Evolutionary conservation across 2,329 filamentous ascomycete genomes (phyloP).

Genomic region (Verticillium nonalfalfae): DNA sequence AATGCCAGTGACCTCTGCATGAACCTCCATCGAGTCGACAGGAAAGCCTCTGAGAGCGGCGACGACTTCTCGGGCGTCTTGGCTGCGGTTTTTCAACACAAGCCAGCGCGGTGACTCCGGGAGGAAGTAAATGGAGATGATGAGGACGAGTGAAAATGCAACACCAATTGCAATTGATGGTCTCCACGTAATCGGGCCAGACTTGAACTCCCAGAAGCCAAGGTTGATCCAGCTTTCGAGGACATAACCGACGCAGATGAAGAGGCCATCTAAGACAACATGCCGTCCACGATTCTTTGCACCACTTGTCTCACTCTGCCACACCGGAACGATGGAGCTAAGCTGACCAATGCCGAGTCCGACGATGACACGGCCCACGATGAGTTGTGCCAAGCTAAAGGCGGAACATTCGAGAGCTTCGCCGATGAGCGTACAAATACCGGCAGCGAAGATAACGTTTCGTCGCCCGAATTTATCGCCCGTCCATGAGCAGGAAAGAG

Average conservation of each 20-base stretch:
- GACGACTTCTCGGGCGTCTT: conserved; percentile 25
- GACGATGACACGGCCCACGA: conserved; percentile 42
- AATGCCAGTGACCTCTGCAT: conserved; percentile 38
- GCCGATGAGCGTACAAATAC: conserved; percentile 41
- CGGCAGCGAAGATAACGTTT: conserved; percentile 41
- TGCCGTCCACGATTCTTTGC: conserved; percentile 35
- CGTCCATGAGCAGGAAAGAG: conserved; percentile 23
- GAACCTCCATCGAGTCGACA: conserved; percentile 26
- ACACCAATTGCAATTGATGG: conserved; percentile 28
- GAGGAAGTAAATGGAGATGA: conserved; percentile 24
- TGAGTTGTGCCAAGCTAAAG: conserved; percentile 39
- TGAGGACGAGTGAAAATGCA: conserved; percentile 22
- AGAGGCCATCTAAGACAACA: conserved; percentile 25
- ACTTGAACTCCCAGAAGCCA: conserved; percentile 28
- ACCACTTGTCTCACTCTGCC: conserved; percentile 29
- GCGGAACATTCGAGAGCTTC: conserved; percentile 39
- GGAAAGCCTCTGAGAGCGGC: conserved; percentile 30
- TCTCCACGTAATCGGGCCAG: conserved; percentile 20
- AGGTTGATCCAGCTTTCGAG: conserved; percentile 38
- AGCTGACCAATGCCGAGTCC: conserved; percentile 36
- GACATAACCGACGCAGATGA: conserved; percentile 16
- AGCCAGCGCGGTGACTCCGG: conserved; percentile 30
- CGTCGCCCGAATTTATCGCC: conserved; percentile 45
- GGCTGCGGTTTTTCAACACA: conserved; percentile 22
- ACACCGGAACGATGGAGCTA: conserved; percentile 32